A percentile compares a stretch with the other conserved stretches of the same genome.
Conservation (phyloP, 306 rosid genomes). For the Dalbergia cochinchinensis region DNA sequence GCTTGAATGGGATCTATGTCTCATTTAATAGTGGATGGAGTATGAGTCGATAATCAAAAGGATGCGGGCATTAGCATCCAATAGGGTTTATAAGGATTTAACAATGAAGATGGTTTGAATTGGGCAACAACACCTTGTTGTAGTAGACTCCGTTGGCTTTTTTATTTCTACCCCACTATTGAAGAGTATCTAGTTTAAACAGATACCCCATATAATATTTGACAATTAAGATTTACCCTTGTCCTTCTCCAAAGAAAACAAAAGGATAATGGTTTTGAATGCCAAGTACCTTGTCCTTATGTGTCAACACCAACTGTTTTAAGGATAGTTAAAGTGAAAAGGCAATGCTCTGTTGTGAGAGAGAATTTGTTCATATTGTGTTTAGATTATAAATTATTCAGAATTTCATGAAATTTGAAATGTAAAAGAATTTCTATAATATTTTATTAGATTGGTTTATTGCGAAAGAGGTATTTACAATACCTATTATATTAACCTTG, state of each 20-base stretch:
- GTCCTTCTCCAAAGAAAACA: neutral
- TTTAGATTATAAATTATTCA: no score
- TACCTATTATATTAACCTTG: no score
- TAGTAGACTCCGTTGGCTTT: constrained; percentile 47
- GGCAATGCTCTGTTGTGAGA: no score
- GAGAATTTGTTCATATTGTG: no score
- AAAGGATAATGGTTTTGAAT: no score
- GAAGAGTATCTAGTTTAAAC: constrained; percentile 47
- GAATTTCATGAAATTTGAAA: no score
- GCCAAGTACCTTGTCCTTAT: neutral
- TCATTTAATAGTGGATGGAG: no score
- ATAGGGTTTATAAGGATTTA: constrained; percentile 27
- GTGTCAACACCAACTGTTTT: neutral
- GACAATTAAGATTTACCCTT: neutral
- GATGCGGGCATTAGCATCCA: constrained; percentile 27
- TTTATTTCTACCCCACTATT: constrained; percentile 40
- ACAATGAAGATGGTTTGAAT: neutral
- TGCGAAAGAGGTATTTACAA: no score
- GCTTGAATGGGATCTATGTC: no score
- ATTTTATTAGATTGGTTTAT: no score
- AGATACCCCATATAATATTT: constrained; percentile 47
- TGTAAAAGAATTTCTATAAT: no score
- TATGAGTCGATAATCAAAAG: constrained; percentile 40
- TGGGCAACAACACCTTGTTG: constrained; percentile 24
- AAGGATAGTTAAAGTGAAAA: no score